Evolutionary conservation across 345 rosid genomes (phyloP).

Genomic region (Geranium rotundifolium): DNA sequence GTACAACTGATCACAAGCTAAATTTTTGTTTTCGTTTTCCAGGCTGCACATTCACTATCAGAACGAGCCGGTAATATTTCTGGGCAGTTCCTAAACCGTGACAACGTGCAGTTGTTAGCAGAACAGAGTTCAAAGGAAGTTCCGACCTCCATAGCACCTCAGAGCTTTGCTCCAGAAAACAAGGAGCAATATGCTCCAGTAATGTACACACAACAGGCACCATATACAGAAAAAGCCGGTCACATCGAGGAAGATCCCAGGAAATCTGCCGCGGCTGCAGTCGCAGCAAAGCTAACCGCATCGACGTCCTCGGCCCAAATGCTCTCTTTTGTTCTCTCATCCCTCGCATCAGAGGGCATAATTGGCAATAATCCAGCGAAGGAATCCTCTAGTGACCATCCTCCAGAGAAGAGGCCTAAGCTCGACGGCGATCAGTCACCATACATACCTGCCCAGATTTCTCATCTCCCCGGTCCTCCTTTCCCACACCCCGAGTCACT

Average conservation of each 20-base stretch:
- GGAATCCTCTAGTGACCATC: conserved; percentile 37
- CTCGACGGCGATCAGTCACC: conserved; percentile 35
- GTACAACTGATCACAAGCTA: too few relatives aligned
- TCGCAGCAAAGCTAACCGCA: conserved; percentile 82
- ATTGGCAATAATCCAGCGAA: conserved; percentile 32
- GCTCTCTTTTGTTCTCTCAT: conserved; percentile 89
- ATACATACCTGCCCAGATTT: conserved; percentile 35
- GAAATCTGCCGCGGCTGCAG: conserved; percentile 75
- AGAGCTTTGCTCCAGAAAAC: conserved; percentile 31
- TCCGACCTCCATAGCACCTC: conserved; percentile 24
- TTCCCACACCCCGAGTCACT: conserved; percentile 24
- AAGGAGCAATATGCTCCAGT: conserved; percentile 55
- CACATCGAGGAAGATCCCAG: conserved; percentile 40
- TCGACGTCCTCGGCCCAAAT: conserved; percentile 83
- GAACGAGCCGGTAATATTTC: conserved; percentile 39
- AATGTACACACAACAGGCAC: conserved; percentile 37
- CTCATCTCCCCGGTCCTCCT: conserved; percentile 19
- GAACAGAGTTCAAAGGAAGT: conserved; percentile 38
- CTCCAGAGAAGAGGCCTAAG: conserved; percentile 73
- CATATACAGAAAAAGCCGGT: conserved; percentile 18
- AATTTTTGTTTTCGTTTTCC: too few relatives aligned
- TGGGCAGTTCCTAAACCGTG: conserved; percentile 32
- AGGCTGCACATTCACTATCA: conserved; percentile 27
- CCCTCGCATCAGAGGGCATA: conserved; percentile 82
- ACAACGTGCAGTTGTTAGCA: conserved; percentile 9